Evolutionary conservation across 371 early-diverging fungal genomes (phyloP), one percentile per base, ranked within the genome.

Genomic region (Funneliformis caledonium): DNA sequence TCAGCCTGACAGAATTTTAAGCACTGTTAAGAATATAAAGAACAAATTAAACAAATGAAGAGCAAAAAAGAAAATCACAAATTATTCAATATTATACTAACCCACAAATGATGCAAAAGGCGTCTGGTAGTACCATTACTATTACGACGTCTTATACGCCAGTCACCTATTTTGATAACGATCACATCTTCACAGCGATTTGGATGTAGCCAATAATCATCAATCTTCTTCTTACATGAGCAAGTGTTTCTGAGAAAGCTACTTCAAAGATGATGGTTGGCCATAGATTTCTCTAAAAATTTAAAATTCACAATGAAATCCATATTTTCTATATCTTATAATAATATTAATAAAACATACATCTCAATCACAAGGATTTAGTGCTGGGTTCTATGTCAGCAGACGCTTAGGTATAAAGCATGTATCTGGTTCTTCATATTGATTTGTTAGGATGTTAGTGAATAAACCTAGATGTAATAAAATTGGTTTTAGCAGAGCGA

Each of bases 321-420:
- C n/a, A 19, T 47, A 47, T 72, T 48, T 37, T 72, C 31, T 10
- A 26, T 72, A 43, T 69, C 69, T 48, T 48, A 48, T 48, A 48
- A 48, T 48, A 48, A 48, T 48, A 48, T 48, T 48, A 48, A 48
- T 48, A 48, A 48, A 48, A 56, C 74, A 59, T 31, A 74, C 59
- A 74, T 52, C 50, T 22, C 59, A 31, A 74, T 74, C 74, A 45
- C 74, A 74, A 48, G 74, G 74, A 45, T 74, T 74, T 48, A 22
- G 74, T 50, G 50, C 74, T 8, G 74, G 52, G 70, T 69, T 69
- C 42, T 19, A 45, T 48, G 11, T 47, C 50, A 74, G 60, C 26
- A 74, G 59, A 74, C 74, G 74, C 48, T 50, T 19, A 56, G 74
- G 74, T 31, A 52, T 37, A 73, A 73, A 73, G 48, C 74, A 73